Evolutionary conservation across 306 rosid species (phyloP), one percentile per base, ranked within the genome.

Genomic region (Quercus mongolica): DNA sequence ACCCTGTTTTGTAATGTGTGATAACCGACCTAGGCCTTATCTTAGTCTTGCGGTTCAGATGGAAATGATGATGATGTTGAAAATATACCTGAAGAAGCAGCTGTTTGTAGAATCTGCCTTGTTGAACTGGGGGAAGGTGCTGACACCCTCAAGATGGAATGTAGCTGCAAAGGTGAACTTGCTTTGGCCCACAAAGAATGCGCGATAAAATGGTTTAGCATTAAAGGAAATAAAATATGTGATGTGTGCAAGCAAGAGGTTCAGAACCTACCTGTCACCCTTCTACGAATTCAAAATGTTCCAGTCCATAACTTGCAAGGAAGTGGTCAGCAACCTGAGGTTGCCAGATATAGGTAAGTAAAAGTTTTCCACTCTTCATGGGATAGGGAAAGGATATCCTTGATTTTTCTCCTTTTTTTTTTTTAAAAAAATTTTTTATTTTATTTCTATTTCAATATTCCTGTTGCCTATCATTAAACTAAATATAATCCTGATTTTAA

Each of bases 131-230:
- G 91, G 51, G 94, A 87, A 81, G 92, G 88, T 31, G 81, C 84
- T 41, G 89, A 90, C 61, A 90, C 94, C 44, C 86, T 94, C 30
- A 91, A 90, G 87, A 76, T 94, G 91, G 98, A 90, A 79, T 94
- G 98, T 73, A 88, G 91, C 83, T 94, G 98, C 84, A 94, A 85
- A 88, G 98, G 98, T 19, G 98, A 91, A 83, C 97, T 94, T 82
- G 94, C 98, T 54, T 79, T 94, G 76, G 97, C 95, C 8, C 98
- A 94, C 83, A 88, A 82, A 84, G 91, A 87, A 71, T 94, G 97
- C 70, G 92, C 88, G 61, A 71, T 91, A 49, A 91, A 94, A 87
- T 94, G 98, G 98, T 94, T 94, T 83, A 84, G 93, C 83, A 88
- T 90, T 17, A 94, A 94, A 84, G 98, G 98, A 35, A 94, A 91